Evolutionary conservation across 1,284 basidiomycete species (phyloP).

Genomic region (Boletus mariae): DNA sequence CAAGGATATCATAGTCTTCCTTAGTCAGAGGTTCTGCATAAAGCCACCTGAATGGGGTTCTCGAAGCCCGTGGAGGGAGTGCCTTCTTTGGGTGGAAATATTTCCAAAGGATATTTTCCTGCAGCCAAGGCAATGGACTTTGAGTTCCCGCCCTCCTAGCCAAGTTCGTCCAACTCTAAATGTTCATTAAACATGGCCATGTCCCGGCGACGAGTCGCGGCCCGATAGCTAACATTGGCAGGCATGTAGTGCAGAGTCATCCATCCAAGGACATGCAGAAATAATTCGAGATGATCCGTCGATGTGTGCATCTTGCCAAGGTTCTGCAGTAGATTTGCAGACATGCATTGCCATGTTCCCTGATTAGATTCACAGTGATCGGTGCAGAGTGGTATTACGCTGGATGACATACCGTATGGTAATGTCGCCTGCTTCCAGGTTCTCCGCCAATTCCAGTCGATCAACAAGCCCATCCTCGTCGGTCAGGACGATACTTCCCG

Average conservation of each 20-base stretch:
- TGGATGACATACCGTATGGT: neutral
- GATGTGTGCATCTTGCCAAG: neutral
- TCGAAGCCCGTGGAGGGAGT: no score
- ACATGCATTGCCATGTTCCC: neutral
- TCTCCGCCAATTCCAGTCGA: conserved; percentile 5
- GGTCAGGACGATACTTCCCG: neutral
- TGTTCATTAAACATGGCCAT: neutral
- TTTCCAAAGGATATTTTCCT: no score
- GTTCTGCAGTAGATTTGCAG: neutral
- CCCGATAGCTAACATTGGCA: neutral
- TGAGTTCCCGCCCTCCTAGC: neutral
- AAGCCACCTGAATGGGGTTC: no score
- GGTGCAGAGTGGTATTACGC: neutral
- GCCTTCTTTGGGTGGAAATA: no score
- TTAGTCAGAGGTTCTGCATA: no score
- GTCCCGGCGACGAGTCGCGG: neutral
- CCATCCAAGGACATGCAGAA: neutral
- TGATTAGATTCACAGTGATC: neutral
- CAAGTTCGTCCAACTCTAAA: no score
- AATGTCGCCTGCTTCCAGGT: neutral
- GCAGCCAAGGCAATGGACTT: neutral
- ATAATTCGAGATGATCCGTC: neutral
- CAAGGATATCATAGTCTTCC: no score
- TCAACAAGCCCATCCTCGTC: neutral
- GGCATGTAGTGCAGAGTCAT: neutral